A percentile compares a stretch with the other conserved stretches of the same genome.
Evolutionary conservation across 768 basidiomycete genomes (phyloP).

Genomic region (Russula foetens): DNA sequence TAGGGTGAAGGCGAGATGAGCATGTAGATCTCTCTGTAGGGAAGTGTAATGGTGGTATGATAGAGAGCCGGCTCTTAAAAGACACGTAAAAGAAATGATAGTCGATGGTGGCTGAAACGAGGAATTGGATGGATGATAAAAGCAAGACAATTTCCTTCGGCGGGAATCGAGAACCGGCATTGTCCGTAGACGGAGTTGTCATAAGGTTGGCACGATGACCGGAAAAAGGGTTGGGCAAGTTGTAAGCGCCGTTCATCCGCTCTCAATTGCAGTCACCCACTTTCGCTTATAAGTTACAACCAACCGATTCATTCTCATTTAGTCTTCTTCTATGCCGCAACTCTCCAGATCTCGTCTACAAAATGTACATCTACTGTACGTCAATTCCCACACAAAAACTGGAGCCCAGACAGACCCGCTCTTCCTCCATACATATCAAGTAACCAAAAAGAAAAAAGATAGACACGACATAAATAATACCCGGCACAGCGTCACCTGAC

Average conservation of each 20-base stretch:
- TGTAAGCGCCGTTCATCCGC: background rate
- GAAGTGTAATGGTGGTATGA: no score
- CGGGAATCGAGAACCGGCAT: background rate
- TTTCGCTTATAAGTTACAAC: background rate
- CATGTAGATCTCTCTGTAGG: no score
- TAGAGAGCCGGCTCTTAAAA: no score
- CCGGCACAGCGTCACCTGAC: constrained; percentile 5
- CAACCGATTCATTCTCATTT: background rate
- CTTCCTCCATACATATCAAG: constrained; percentile 7
- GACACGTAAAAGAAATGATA: no score
- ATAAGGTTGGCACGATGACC: background rate
- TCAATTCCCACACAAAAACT: constrained; percentile 8
- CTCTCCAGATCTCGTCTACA: no score
- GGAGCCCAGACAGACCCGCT: background rate
- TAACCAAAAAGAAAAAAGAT: background rate
- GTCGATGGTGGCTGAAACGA: no score
- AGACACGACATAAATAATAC: constrained; percentile 7
- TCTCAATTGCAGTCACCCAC: background rate
- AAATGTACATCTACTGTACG: constrained; percentile 17
- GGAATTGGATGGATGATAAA: background rate
- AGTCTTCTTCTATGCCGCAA: constrained; percentile 12
- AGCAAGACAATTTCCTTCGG: background rate
- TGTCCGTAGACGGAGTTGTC: constrained; percentile 2
- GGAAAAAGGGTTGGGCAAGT: background rate
- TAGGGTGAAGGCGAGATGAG: no score